Percentiles rank a stretch among this genome's conserved stretches.
Conservation (phyloP, 2,329 filamentous ascomycete genomes). For the Cryphonectria naterciae region DNA sequence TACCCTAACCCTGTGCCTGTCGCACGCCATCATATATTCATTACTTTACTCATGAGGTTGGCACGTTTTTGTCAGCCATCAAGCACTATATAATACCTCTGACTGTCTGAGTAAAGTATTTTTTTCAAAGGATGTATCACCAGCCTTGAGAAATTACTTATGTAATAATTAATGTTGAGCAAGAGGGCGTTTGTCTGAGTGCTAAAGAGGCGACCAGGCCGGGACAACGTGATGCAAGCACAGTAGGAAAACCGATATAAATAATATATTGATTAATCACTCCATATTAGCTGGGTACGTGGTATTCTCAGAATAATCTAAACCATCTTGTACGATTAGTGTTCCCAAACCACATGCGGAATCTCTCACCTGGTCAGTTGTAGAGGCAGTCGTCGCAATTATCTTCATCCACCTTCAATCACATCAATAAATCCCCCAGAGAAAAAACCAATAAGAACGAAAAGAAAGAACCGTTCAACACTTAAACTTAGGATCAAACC, state of each 20-base stretch:
- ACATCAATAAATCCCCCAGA: not conserved
- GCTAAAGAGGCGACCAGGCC: too few species aligned
- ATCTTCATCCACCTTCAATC: not conserved
- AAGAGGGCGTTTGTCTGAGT: too few species aligned
- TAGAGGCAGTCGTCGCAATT: not conserved
- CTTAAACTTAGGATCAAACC: slow-evolving; percentile 4
- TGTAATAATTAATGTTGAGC: too few species aligned
- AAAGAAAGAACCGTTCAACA: slow-evolving; percentile 7
- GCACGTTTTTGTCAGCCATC: too few species aligned
- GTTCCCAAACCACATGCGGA: not conserved
- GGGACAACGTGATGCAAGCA: not conserved
- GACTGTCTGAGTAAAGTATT: too few species aligned
- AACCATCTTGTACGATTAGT: not conserved
- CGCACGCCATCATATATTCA: too few species aligned
- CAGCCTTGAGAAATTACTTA: too few species aligned
- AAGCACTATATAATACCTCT: too few species aligned
- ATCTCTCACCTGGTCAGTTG: not conserved
- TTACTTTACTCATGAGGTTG: too few species aligned
- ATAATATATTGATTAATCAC: not conserved
- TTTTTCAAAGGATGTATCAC: too few species aligned
- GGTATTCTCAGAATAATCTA: not conserved
- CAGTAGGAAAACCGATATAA: not conserved
- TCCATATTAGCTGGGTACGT: not conserved
- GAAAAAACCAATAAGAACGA: not conserved
- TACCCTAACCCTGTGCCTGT: not conserved